Percentiles rank a stretch among this genome's conserved stretches.
phyloP scores from a whole-genome alignment of 306 rosid genomes.

The Trichosanthes cucumerina region DNA sequence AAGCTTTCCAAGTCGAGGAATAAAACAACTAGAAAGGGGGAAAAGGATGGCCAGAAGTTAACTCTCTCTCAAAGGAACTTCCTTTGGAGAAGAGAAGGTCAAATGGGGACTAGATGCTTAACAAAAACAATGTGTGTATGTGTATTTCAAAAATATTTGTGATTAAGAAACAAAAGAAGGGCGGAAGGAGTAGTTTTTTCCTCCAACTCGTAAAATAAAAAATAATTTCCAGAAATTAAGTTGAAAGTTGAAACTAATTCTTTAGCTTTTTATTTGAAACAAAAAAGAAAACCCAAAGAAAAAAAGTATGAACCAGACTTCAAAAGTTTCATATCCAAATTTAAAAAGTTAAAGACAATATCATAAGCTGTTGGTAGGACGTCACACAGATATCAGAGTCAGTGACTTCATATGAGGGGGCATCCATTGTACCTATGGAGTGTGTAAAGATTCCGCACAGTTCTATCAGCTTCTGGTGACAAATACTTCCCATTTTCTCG shows the following conservation, averaged over 20 bases:
- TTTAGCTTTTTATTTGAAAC: not conserved
- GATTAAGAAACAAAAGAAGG: not conserved
- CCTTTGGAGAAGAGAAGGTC: not conserved
- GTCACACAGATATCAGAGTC: not conserved
- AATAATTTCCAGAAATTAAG: not conserved
- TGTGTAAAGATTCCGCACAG: slow-evolving; percentile 85
- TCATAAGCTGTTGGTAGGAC: not conserved
- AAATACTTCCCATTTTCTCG: slow-evolving; percentile 81
- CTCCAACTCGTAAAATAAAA: not conserved
- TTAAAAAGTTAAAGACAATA: not conserved
- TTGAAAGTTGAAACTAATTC: not conserved
- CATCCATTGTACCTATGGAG: slow-evolving; percentile 70
- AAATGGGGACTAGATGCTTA: not conserved
- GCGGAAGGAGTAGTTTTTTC: not conserved
- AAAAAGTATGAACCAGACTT: not conserved
- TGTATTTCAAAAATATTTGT: not conserved
- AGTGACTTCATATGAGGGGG: not conserved
- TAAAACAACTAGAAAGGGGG: not conserved
- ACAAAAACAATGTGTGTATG: no score
- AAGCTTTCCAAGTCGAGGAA: not conserved
- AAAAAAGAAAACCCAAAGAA: not conserved
- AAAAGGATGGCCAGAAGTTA: not conserved
- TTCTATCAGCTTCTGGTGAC: slow-evolving; percentile 92
- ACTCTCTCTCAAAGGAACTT: not conserved
- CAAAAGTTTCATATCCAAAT: not conserved